Evolutionary conservation across 2,329 filamentous ascomycete genomes (phyloP).

Genomic region (Clarireedia homoeocarpa): DNA sequence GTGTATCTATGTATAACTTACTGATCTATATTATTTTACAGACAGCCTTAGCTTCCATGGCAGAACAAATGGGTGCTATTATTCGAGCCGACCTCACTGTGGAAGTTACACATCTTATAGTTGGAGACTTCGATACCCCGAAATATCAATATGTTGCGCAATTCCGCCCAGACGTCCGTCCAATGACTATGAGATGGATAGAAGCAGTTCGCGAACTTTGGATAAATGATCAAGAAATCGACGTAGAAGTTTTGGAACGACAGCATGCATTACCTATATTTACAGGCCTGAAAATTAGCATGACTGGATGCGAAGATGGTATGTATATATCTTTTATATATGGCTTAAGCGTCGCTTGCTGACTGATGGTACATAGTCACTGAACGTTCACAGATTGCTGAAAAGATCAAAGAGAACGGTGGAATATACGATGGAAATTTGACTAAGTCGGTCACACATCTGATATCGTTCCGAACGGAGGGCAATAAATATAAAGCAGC

Average conservation of each 20-base stretch:
- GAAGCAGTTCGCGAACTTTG: conserved; percentile 71
- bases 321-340: conserved; percentile 28
- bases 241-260: conserved; percentile 62
- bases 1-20: background rate
- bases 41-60: conserved; percentile 53
- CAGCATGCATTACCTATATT: conserved; percentile 58
- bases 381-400: conserved; percentile 63
- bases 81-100: conserved; percentile 92
- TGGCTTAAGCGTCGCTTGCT: conserved; percentile 19
- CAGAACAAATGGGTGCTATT: conserved; percentile 73
- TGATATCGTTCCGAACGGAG: conserved; percentile 70
- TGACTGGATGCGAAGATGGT: conserved; percentile 65
- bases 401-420: conserved; percentile 57
- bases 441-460: conserved; percentile 76
- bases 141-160: conserved; percentile 96
- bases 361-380: conserved; percentile 36
- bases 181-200: conserved; percentile 78
- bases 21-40: conserved; percentile 19
- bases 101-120: conserved; percentile 89
- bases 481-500: conserved; percentile 90
- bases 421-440: conserved; percentile 84
- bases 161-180: conserved; percentile 76
- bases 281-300: conserved; percentile 54
- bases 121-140: conserved; percentile 79
- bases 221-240: conserved; percentile 70